A percentile compares a stretch with the other conserved stretches of the same genome.
These are phyloP conservation scores for Fusarium heterosporum DNA, from an alignment of 2,329 filamentous ascomycete species.

Conservation along the genomic window DNA sequence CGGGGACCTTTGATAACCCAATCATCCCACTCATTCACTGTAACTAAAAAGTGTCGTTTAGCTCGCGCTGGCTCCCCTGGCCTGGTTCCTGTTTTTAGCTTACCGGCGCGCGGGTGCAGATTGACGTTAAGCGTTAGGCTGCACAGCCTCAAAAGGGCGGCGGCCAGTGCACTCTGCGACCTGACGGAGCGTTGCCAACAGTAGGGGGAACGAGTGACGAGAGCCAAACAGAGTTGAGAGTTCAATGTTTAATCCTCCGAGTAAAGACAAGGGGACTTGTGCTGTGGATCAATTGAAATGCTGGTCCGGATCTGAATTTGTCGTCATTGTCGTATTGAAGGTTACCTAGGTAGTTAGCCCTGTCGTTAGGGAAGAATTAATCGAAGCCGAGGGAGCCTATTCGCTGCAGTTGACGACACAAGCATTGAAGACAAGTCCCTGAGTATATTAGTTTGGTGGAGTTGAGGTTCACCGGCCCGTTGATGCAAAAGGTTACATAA, in stretches of 20 bases:
- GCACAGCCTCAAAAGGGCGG: constrained; percentile 40
- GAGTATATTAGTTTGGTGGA: constrained; percentile 3
- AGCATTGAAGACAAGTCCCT: constrained; percentile 3
- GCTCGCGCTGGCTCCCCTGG: constrained; percentile 28
- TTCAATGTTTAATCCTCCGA: constrained; percentile 19
- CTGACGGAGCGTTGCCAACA: constrained; percentile 16
- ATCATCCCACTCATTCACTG: constrained; percentile 1
- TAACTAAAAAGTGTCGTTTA: constrained; percentile 10
- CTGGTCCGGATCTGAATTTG: constrained; percentile 25
- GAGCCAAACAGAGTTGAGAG: constrained; percentile 1
- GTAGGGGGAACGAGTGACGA: not conserved
- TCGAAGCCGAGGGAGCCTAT: constrained; percentile 14
- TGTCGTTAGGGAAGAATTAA: not conserved
- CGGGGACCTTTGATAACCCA: constrained; percentile 24
- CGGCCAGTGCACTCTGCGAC: constrained; percentile 19
- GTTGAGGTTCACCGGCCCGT: not conserved
- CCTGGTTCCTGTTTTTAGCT: constrained; percentile 40
- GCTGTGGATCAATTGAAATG: constrained; percentile 30
- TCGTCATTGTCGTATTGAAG: constrained; percentile 20
- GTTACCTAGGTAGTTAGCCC: not conserved
- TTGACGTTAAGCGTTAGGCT: constrained; percentile 1
- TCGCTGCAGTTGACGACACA: constrained; percentile 10
- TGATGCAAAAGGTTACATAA: constrained; percentile 17
- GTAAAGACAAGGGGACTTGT: constrained; percentile 21
- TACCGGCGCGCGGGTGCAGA: constrained; percentile 33